Percentiles rank a stretch among this genome's conserved stretches.
These are phyloP conservation scores for Penicillium canescens DNA, from an alignment of 495 filamentous ascomycete genomes.

Conservation along the genomic window DNA sequence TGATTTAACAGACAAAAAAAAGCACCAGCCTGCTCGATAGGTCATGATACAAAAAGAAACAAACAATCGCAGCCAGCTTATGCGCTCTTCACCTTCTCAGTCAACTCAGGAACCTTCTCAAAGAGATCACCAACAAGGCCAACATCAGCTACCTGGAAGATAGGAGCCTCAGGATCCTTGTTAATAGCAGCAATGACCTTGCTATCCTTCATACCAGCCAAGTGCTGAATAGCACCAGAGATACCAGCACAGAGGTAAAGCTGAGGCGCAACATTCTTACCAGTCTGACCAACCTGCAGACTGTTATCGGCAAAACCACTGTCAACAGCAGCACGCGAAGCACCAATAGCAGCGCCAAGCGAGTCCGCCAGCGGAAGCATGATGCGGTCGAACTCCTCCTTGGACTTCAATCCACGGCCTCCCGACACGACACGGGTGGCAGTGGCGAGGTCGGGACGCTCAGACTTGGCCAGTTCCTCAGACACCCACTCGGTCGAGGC, in stretches of 20 bases:
- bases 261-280: constrained; percentile 96
- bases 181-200: constrained; percentile 99
- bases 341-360: constrained; percentile 90
- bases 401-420: constrained; percentile 92
- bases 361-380: constrained; percentile 91
- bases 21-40: constrained; percentile 18
- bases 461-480: constrained; percentile 88
- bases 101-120: constrained; percentile 92
- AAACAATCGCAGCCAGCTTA: constrained; percentile 18
- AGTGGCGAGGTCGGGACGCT: constrained; percentile 92
- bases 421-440: constrained; percentile 89
- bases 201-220: constrained; percentile 99
- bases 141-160: constrained; percentile 97
- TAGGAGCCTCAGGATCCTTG: constrained; percentile 95
- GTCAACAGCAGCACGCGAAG: constrained; percentile 92
- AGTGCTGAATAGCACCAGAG: constrained; percentile 94
- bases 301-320: constrained; percentile 99
- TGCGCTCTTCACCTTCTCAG: constrained; percentile 80
- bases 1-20: constrained; percentile 21
- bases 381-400: constrained; percentile 91
- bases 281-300: constrained; percentile 96
- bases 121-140: constrained; percentile 95
- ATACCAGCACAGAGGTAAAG: constrained; percentile 95
- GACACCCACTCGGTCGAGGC: constrained; percentile 83
- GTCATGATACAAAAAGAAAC: constrained; percentile 27